These are phyloP conservation scores for Colletotrichum viniferum DNA, from an alignment of 2,329 filamentous ascomycete genomes.

Conservation along the genomic window DNA sequence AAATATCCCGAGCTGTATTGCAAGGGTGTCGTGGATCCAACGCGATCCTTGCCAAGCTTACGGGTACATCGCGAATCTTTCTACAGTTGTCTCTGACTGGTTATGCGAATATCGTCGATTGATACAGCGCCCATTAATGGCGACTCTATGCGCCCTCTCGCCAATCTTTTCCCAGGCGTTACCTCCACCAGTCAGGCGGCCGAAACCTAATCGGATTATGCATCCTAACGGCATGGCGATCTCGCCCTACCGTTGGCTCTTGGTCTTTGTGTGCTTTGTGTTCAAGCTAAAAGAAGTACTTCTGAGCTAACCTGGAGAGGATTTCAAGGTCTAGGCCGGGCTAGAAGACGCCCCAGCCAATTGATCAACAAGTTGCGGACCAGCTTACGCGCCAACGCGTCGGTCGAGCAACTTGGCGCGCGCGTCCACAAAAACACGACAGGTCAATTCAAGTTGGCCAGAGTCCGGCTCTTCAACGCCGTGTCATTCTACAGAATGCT, in stretches of 20 bases:
- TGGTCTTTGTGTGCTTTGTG: not conserved
- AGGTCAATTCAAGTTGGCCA: not conserved
- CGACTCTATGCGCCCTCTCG: not conserved
- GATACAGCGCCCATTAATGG: not conserved
- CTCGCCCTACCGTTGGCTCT: not conserved
- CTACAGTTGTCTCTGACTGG: not conserved
- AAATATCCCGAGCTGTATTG: conserved; percentile 13
- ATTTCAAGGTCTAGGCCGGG: conserved; percentile 1
- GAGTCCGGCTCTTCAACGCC: not conserved
- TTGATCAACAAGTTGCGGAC: not conserved
- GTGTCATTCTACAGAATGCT: not conserved
- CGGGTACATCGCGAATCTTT: conserved; percentile 11
- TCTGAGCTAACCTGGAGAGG: not conserved
- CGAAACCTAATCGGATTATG: not conserved
- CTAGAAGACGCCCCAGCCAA: conserved; percentile 5
- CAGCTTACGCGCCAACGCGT: conserved; percentile 14
- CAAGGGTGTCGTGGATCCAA: conserved; percentile 15
- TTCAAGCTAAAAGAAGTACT: not conserved
- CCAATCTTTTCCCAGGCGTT: not conserved
- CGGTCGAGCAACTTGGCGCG: conserved; percentile 7
- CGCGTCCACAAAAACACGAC: not conserved
- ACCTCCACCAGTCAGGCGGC: not conserved
- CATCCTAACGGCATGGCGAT: not conserved
- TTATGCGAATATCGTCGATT: conserved; percentile 2
- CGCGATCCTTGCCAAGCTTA: conserved; percentile 3